Conservation (phyloP, 2,329 filamentous ascomycete species). For the Paecilomyces sp. region DNA sequence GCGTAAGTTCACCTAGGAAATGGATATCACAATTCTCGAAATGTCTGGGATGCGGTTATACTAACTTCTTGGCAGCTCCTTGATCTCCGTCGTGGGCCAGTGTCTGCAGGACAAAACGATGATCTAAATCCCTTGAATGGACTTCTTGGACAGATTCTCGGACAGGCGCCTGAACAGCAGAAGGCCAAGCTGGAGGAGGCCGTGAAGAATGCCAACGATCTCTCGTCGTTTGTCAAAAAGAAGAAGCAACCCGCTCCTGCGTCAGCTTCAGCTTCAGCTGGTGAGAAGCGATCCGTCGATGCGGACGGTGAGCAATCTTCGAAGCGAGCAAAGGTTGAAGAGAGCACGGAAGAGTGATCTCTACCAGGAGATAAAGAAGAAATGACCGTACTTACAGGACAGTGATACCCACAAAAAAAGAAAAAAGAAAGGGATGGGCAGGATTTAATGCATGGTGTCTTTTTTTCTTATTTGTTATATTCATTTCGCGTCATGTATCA, state of each 20-base stretch:
- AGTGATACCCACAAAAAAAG: slow-evolving; percentile 3
- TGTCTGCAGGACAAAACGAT: slow-evolving; percentile 27
- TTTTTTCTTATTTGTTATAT: not conserved
- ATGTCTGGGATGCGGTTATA: slow-evolving; percentile 1
- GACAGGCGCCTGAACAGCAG: slow-evolving; percentile 47
- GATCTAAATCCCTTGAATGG: slow-evolving; percentile 44
- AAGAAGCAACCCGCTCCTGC: slow-evolving; percentile 38
- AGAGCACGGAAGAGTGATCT: slow-evolving; percentile 1
- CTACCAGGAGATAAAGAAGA: not conserved
- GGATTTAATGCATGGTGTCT: not conserved
- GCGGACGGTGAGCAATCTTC: slow-evolving; percentile 3
- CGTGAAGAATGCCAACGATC: slow-evolving; percentile 51
- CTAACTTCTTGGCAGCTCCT: slow-evolving; percentile 35
- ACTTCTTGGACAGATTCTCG: slow-evolving; percentile 52
- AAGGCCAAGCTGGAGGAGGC: slow-evolving; percentile 49
- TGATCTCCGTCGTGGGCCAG: slow-evolving; percentile 51
- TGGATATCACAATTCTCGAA: not conserved
- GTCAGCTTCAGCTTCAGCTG: slow-evolving; percentile 8
- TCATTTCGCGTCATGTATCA: slow-evolving; percentile 4
- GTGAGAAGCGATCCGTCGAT: slow-evolving; percentile 23
- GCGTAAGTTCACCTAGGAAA: slow-evolving; percentile 32
- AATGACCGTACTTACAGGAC: not conserved
- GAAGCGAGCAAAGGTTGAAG: slow-evolving; percentile 8
- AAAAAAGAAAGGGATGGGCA: not conserved
- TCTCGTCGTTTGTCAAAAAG: slow-evolving; percentile 52